A percentile compares a stretch with the other conserved stretches of the same genome.
phyloP scores from a whole-genome alignment of 2,329 filamentous ascomycete genomes.

The Colletotrichum cuscutae region DNA sequence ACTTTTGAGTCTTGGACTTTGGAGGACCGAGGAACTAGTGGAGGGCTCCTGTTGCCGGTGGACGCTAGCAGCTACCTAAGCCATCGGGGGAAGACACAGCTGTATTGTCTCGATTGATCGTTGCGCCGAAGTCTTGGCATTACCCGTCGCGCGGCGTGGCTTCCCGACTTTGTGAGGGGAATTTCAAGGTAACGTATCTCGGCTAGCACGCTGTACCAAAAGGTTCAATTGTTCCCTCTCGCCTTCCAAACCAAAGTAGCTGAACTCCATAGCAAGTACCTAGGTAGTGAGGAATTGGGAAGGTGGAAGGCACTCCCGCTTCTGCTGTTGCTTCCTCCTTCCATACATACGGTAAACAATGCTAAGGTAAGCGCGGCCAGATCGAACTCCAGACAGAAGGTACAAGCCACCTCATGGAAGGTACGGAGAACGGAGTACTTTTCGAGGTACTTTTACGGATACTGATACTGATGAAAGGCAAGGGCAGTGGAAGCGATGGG shows the following conservation, averaged over 20 bases:
- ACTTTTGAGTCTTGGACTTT: background rate
- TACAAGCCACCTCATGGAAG: too few species aligned
- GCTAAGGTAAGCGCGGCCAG: background rate
- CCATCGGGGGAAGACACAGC: background rate
- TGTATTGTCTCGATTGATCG: slow-evolving; percentile 5
- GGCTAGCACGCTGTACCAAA: too few species aligned
- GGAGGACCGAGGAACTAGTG: background rate
- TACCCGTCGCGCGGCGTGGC: background rate
- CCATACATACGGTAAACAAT: background rate
- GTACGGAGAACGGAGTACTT: too few species aligned
- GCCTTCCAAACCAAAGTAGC: background rate
- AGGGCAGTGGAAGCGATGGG: background rate
- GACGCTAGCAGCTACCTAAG: background rate
- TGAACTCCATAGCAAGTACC: too few species aligned
- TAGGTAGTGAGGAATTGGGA: background rate
- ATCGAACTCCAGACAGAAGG: background rate
- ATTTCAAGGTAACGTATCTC: slow-evolving; percentile 1
- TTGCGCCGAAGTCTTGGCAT: slow-evolving; percentile 14
- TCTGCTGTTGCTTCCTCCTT: background rate
- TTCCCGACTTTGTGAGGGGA: background rate
- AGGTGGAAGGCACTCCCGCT: background rate
- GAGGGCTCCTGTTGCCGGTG: background rate
- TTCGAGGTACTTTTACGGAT: too few species aligned
- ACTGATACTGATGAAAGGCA: background rate
- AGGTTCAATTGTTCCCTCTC: too few species aligned